Evolutionary conservation across 495 filamentous ascomycete species (phyloP), one percentile per base, ranked within the genome.

Genomic region (Choiromyces venosus): DNA sequence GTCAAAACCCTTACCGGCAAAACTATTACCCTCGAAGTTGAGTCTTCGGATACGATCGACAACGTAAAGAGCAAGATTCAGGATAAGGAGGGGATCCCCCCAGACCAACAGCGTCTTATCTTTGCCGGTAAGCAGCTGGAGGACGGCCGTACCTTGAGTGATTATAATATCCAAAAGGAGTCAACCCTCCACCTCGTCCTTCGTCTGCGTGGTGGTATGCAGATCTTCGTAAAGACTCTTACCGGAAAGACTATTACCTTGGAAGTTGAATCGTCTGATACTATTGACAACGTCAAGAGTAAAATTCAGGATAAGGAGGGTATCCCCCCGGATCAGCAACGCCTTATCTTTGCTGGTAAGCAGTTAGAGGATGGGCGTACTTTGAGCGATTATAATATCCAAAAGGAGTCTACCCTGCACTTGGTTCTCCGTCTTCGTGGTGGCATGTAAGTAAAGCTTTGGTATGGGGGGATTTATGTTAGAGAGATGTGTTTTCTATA

Each of bases 301-400:
- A 98, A 98, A 90, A 98, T 98, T 67, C 94, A 98, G 84, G 94
- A 98, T 83, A 98, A 98, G 91, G 94, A 98, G 85, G 94, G 94
- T 70, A 98, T 98, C 78, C 94, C 94, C 64, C 94, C 94, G 8
- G 94, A 98, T 84, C 94, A 98, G 83, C 94, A 98, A 86, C 94
- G 94, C 82, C 85, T 98, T 84, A 98, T 98, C 86, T 98, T 98
- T 82, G 94, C 94, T 74, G 94, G 94, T 75, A 98, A 98, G 89
- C 94, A 98, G 83, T 89, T 98, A 29, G 94, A 98, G 83, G 94
- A 98, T 82, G 94, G 94, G 74, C 94, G 94, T 73, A 98, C 94
- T 73, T 87, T 98, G 16, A 93, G 90, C 70, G 94, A 98, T 83
- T 98, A 98, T 88, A 98, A 97, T 84, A 97, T 98, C 74, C 94